Conservation (phyloP, 2,329 filamentous ascomycete genomes). For the Clonostachys chloroleuca region DNA sequence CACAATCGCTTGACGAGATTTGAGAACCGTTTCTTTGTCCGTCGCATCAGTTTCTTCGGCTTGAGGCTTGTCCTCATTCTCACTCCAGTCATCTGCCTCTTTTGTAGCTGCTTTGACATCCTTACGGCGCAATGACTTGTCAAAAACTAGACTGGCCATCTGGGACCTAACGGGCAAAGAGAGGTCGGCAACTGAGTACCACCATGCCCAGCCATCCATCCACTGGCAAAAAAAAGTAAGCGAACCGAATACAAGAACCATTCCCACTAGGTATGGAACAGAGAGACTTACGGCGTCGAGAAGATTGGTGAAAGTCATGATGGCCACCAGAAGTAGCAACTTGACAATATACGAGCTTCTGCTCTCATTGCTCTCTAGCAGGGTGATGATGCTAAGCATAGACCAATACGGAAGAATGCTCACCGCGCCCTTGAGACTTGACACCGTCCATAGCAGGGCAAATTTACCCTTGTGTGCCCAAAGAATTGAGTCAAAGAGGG, state of each 20-base stretch:
- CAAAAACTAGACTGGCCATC: conserved; percentile 68
- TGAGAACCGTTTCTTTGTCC: conserved; percentile 21
- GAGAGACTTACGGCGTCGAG: conserved; percentile 33
- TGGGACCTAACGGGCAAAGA: conserved; percentile 65
- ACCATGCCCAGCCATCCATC: conserved; percentile 63
- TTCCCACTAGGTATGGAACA: not conserved
- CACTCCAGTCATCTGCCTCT: conserved; percentile 25
- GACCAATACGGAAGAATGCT: conserved; percentile 68
- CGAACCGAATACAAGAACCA: not conserved
- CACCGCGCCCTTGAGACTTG: conserved; percentile 47
- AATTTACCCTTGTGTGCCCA: conserved; percentile 53
- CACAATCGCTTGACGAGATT: conserved; percentile 64
- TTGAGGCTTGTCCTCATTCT: conserved; percentile 37
- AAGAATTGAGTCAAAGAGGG: conserved; percentile 57
- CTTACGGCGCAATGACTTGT: conserved; percentile 73
- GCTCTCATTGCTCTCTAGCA: conserved; percentile 51
- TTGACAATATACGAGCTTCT: conserved; percentile 41
- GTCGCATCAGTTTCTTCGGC: conserved; percentile 31
- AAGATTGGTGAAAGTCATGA: conserved; percentile 56
- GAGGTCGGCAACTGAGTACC: conserved; percentile 60
- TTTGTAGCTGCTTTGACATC: conserved; percentile 60
- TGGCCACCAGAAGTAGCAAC: conserved; percentile 65
- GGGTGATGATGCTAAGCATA: conserved; percentile 59
- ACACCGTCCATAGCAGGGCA: conserved; percentile 53
- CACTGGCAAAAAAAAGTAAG: conserved; percentile 26